Conservation (phyloP, 106 monocot genomes). For the Iris macrosiphon region DNA sequence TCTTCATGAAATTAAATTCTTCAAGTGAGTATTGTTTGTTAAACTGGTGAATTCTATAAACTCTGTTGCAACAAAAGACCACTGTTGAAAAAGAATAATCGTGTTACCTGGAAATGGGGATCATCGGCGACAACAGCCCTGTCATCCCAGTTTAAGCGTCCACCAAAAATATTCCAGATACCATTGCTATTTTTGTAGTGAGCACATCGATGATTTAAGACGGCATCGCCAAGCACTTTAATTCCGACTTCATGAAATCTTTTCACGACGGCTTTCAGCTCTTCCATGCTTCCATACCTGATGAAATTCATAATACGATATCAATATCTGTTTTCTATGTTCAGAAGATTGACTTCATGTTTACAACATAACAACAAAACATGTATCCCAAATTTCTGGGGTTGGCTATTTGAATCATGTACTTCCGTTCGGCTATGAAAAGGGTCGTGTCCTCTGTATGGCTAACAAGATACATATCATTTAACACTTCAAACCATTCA, state of each 20-base stretch:
- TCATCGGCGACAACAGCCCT: slow-evolving; percentile 93
- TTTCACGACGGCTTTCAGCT: slow-evolving; percentile 68
- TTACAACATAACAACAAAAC: too few relatives aligned
- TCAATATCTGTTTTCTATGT: slow-evolving; percentile 2
- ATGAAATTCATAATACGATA: slow-evolving; percentile 11
- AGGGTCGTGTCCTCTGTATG: too few relatives aligned
- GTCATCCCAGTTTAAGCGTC: slow-evolving; percentile 89
- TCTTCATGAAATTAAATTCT: too few relatives aligned
- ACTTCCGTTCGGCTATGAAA: too few relatives aligned
- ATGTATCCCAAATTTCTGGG: too few relatives aligned
- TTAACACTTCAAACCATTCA: too few relatives aligned
- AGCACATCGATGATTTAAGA: slow-evolving; percentile 97
- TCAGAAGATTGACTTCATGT: not conserved
- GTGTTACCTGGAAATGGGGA: slow-evolving; percentile 88
- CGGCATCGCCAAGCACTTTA: slow-evolving; percentile 91
- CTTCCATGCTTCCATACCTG: slow-evolving; percentile 90
- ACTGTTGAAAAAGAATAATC: not conserved
- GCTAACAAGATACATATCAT: too few relatives aligned
- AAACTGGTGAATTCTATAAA: too few relatives aligned
- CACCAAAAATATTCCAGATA: slow-evolving; percentile 94
- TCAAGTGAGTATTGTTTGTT: too few relatives aligned
- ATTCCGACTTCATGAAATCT: slow-evolving; percentile 69
- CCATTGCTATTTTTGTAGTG: slow-evolving; percentile 75
- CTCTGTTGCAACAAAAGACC: too few relatives aligned
- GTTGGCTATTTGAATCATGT: too few relatives aligned